Conservation (phyloP, 495 filamentous ascomycete species). For the Lasiosphaeria ovina region DNA sequence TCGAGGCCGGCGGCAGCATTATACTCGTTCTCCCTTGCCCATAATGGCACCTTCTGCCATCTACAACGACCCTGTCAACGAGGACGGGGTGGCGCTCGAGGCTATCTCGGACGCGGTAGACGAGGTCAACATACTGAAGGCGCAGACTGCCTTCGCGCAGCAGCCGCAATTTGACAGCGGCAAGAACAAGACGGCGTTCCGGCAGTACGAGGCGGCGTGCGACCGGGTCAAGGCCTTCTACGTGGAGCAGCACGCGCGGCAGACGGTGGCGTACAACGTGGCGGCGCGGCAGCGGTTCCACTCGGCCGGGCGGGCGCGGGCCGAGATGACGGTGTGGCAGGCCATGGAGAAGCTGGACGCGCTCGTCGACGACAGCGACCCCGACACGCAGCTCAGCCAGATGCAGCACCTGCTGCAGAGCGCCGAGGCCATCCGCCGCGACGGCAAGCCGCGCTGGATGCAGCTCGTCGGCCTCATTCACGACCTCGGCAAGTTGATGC, state of each 20-base stretch:
- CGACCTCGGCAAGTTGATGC: constrained; percentile 80
- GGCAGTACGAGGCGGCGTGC: constrained; percentile 74
- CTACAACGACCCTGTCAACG: constrained; percentile 26
- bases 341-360: constrained; percentile 89
- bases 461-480: constrained; percentile 86
- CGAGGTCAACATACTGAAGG: constrained; percentile 74
- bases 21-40: too few relatives aligned
- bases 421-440: constrained; percentile 81
- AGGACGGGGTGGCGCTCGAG: constrained; percentile 74
- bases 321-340: constrained; percentile 80
- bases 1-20: too few relatives aligned
- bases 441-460: constrained; percentile 92
- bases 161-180: constrained; percentile 65
- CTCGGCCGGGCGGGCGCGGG: constrained; percentile 54
- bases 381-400: constrained; percentile 77
- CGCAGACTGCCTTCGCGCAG: constrained; percentile 51
- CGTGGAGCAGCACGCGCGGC: constrained; percentile 77
- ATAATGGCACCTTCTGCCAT: constrained; percentile 17
- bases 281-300: constrained; percentile 69
- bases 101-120: constrained; percentile 77
- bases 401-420: constrained; percentile 86
- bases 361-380: constrained; percentile 83
- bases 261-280: constrained; percentile 82
- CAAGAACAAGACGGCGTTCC: constrained; percentile 81
- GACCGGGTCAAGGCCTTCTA: constrained; percentile 82